Percentiles rank a stretch among this genome's conserved stretches.
Evolutionary conservation across 352 stramenopile genomes (phyloP).

Genomic region (Poterioochromonas sp.): DNA sequence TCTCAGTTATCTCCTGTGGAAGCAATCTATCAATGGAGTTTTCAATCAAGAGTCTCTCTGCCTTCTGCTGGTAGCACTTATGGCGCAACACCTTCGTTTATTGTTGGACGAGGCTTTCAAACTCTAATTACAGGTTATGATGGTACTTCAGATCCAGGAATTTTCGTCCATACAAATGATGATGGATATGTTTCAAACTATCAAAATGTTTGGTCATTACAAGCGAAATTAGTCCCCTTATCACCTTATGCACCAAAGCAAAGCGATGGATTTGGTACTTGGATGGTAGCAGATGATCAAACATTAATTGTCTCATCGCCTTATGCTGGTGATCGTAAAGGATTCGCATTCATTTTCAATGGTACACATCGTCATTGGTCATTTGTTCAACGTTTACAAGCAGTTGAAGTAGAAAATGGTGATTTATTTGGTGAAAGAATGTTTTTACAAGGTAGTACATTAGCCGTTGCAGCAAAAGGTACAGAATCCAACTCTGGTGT

Average conservation of each 20-base stretch:
- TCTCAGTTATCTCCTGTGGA: neutral
- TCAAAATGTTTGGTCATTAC: slow-evolving; percentile 16
- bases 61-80: neutral
- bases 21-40: slow-evolving; percentile 4
- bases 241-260: neutral
- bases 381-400: neutral
- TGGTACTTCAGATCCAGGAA: neutral
- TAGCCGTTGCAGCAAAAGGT: neutral
- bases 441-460: neutral
- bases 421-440: slow-evolving; percentile 12
- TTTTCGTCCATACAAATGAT: slow-evolving; percentile 17
- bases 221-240: neutral
- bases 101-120: neutral
- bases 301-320: slow-evolving; percentile 16
- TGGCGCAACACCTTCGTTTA: neutral
- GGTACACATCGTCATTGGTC: slow-evolving; percentile 13
- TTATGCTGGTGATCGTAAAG: neutral
- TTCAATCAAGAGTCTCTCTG: neutral
- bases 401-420: neutral
- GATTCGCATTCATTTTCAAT: slow-evolving; percentile 8
- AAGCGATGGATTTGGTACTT: slow-evolving; percentile 5
- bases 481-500: neutral
- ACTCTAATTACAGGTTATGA: slow-evolving; percentile 2
- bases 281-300: neutral
- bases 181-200: neutral